A percentile compares a stretch with the other conserved stretches of the same genome.
These are phyloP conservation scores for Plantago major DNA, from an alignment of 257 asterid genomes.

Conservation along the genomic window DNA sequence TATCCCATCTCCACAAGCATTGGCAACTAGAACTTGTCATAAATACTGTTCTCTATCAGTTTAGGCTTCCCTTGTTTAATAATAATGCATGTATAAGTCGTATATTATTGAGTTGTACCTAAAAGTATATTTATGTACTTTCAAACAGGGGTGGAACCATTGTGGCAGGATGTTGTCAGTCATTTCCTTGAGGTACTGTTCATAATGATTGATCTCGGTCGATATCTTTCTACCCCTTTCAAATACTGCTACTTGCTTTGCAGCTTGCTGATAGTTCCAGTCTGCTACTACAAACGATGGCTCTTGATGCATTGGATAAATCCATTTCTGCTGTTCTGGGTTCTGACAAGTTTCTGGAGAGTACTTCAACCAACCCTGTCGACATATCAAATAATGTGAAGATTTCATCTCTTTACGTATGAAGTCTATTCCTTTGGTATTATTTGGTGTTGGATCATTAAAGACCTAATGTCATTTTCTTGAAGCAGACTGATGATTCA, in stretches of 20 bases:
- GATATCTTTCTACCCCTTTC: slow-evolving; percentile 15
- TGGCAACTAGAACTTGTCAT: slow-evolving; percentile 3
- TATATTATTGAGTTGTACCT: background rate
- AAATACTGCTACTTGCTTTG: slow-evolving; percentile 29
- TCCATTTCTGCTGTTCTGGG: slow-evolving; percentile 92
- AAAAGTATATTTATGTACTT: slow-evolving; percentile 20
- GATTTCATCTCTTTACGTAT: slow-evolving; percentile 19
- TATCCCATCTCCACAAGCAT: background rate
- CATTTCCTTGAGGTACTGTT: slow-evolving; percentile 83
- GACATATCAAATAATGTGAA: slow-evolving; percentile 55
- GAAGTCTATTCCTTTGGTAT: slow-evolving; percentile 3
- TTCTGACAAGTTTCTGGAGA: slow-evolving; percentile 67
- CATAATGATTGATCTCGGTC: slow-evolving; percentile 11
- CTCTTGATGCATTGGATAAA: slow-evolving; percentile 89
- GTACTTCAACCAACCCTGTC: slow-evolving; percentile 31
- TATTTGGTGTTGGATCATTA: slow-evolving; percentile 16
- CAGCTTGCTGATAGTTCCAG: slow-evolving; percentile 89
- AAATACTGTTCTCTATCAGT: background rate
- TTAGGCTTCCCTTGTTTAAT: background rate
- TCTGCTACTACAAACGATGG: slow-evolving; percentile 64
- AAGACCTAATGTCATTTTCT: slow-evolving; percentile 20
- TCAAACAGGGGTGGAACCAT: slow-evolving; percentile 81
- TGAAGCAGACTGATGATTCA: slow-evolving; percentile 41
- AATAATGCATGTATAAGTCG: background rate
- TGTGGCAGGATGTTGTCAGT: slow-evolving; percentile 84